Base-by-base conservation (phyloP, 2,329 filamentous ascomycete genomes). In the Aspergillus felis region DNA sequence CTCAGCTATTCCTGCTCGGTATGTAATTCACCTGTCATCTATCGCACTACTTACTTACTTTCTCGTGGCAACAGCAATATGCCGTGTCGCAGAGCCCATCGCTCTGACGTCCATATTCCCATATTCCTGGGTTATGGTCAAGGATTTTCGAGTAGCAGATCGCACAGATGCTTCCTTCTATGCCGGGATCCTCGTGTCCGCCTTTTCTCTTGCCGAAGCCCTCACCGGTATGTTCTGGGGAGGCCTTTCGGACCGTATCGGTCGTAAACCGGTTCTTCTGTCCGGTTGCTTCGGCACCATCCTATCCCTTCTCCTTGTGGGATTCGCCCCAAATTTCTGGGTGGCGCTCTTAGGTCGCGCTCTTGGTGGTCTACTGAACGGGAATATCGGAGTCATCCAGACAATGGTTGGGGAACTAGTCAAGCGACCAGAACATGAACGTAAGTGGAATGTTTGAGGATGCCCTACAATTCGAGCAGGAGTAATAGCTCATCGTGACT, bases 371-470 rank as follows among this genome's bases (percentile, higher is more conserved):
- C 80, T 92, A 12, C 80, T 97, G 55, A 96, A 96, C 73, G 92
- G 92, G 58, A 96, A 96, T 69, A 91, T 96, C 64, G 92, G 90
- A 28, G 90, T 94, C 38, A 91, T 94, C 63, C 89, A 95, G 74
- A 96, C 91, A 20, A 95, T 96, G 90, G 92, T 96, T 14, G 91
- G 88, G 28, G 92, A 97, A 74, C 74, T 96, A 56, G 89, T 95
- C 53, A 89, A 83, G 35, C 90, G 88, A 57, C 91, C 90, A 14
- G 89, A 92, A 67, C 90, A 95, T 75, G 91, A 96, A 76, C 91
- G 88, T 91, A 76, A 80, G 87, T 84, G 32, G 35, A 7, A 5
- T 29, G 4, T 48, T 57, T 12, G 5, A 4, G 29, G 22, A 14
- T 49, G 3, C 41, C n/a, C 22, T 41, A 9, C 20, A 3, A n/a